phyloP scores from a whole-genome alignment of 2,329 filamentous ascomycete genomes.

The Neospermospora avenae region DNA sequence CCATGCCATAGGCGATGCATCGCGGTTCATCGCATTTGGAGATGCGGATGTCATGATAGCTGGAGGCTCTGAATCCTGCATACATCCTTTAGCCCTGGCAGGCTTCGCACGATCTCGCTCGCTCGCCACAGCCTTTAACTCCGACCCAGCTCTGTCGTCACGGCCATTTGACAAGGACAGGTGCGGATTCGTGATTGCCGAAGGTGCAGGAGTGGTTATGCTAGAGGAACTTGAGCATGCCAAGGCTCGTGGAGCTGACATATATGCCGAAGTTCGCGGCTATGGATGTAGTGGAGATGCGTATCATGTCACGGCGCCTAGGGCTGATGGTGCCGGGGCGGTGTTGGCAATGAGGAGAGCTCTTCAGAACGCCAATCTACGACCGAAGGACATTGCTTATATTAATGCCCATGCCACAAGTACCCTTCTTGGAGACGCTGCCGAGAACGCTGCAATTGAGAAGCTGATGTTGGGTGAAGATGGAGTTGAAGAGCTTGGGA shows the following conservation, averaged over 20 bases:
- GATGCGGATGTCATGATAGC: slow-evolving; percentile 95
- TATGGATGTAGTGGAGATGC: slow-evolving; percentile 92
- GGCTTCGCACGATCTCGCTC: slow-evolving; percentile 89
- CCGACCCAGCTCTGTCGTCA: slow-evolving; percentile 66
- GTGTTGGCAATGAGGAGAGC: slow-evolving; percentile 82
- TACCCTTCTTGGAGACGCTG: slow-evolving; percentile 79
- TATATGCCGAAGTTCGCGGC: slow-evolving; percentile 85
- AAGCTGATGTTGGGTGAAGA: slow-evolving; percentile 70
- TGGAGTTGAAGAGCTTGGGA: slow-evolving; percentile 55
- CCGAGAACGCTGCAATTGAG: slow-evolving; percentile 82
- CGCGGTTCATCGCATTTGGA: slow-evolving; percentile 85
- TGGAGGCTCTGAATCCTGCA: slow-evolving; percentile 92
- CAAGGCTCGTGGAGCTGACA: slow-evolving; percentile 68
- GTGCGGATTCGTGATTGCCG: slow-evolving; percentile 86
- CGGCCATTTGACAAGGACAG: slow-evolving; percentile 82
- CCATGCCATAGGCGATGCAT: slow-evolving; percentile 90
- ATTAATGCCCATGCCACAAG: slow-evolving; percentile 95
- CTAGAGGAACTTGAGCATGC: slow-evolving; percentile 92
- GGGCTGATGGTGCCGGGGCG: slow-evolving; percentile 77
- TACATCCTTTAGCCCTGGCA: slow-evolving; percentile 88
- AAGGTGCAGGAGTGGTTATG: slow-evolving; percentile 84
- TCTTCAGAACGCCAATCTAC: slow-evolving; percentile 66
- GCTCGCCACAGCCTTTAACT: slow-evolving; percentile 77
- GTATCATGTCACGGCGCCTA: slow-evolving; percentile 88
- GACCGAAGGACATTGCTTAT: slow-evolving; percentile 75